Conservation (phyloP, 2,329 filamentous ascomycete genomes). For the Pseudogymnoascus pannorum region DNA sequence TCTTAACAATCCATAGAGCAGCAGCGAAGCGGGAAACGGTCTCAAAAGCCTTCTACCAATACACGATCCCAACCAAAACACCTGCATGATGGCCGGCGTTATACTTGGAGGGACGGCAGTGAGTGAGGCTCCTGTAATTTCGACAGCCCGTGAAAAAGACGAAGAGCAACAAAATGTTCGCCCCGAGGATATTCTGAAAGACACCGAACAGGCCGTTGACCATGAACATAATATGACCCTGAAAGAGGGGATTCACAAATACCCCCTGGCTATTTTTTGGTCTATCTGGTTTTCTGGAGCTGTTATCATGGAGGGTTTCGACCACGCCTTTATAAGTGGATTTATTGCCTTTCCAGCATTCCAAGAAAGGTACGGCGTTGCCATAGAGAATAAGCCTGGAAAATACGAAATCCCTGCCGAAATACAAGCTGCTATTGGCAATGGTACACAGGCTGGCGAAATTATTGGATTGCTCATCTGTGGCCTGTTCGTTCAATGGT, state of each 20-base stretch:
- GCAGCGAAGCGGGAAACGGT: not conserved
- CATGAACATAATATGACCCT: not conserved
- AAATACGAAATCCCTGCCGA: conserved; percentile 25
- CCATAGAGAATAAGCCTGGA: conserved; percentile 13
- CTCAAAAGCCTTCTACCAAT: not conserved
- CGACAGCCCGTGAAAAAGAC: not conserved
- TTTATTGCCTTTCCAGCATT: conserved; percentile 25
- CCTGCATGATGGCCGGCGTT: not conserved
- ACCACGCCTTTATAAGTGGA: conserved; percentile 28
- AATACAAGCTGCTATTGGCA: conserved; percentile 30
- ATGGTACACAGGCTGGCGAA: conserved; percentile 16
- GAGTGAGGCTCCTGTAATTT: not conserved
- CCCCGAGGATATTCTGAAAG: conserved; percentile 9
- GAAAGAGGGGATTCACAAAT: not conserved
- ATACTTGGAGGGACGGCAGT: not conserved
- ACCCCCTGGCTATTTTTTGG: conserved; percentile 20
- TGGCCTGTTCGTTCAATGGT: conserved; percentile 17
- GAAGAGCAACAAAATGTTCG: not conserved
- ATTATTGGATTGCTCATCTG: conserved; percentile 19
- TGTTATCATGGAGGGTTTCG: conserved; percentile 33
- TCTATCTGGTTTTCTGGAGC: conserved; percentile 28
- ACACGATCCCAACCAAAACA: not conserved
- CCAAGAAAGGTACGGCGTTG: conserved; percentile 16
- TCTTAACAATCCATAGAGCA: not conserved
- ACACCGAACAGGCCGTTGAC: conserved; percentile 17